phyloP scores from a whole-genome alignment of 768 basidiomycete species.

The Suillus occidentalis region DNA sequence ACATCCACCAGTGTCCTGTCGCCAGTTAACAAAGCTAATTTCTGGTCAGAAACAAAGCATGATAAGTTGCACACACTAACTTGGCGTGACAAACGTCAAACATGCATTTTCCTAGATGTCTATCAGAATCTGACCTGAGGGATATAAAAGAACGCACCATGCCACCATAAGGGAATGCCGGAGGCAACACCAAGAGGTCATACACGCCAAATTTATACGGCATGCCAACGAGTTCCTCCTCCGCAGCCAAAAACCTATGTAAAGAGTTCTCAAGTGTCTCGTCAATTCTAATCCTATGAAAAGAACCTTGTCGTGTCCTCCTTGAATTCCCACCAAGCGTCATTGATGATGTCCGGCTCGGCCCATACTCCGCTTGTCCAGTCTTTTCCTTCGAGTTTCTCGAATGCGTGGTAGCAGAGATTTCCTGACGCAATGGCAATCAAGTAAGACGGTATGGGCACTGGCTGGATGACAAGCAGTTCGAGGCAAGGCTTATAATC shows the following conservation, averaged over 20 bases:
- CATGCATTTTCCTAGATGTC: slow-evolving; percentile 79
- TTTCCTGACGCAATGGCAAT: slow-evolving; percentile 90
- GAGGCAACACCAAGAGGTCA: slow-evolving; percentile 85
- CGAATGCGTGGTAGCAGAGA: slow-evolving; percentile 69
- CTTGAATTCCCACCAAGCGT: slow-evolving; percentile 83
- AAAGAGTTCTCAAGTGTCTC: neutral
- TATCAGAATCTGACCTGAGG: too few species aligned
- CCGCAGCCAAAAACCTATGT: slow-evolving; percentile 66
- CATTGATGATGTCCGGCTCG: slow-evolving; percentile 79
- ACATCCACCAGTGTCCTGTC: slow-evolving; percentile 88
- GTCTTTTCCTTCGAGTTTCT: slow-evolving; percentile 54
- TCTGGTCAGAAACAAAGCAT: neutral
- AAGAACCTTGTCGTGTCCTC: slow-evolving; percentile 75
- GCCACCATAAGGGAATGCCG: slow-evolving; percentile 92
- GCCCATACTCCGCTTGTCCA: slow-evolving; percentile 92
- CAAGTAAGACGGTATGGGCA: slow-evolving; percentile 89
- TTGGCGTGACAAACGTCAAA: slow-evolving; percentile 85
- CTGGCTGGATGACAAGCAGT: slow-evolving; percentile 46
- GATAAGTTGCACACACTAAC: slow-evolving; percentile 38
- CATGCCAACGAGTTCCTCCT: slow-evolving; percentile 72
- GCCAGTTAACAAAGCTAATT: slow-evolving; percentile 74
- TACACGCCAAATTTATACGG: slow-evolving; percentile 86
- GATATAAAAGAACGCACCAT: slow-evolving; percentile 48
- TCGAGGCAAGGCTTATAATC: neutral
- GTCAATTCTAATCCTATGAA: slow-evolving; percentile 7